These are phyloP conservation scores for Cyberlindnera euphorbiiphila DNA, from an alignment of 805 yeast genomes.

Conservation along the genomic window DNA sequence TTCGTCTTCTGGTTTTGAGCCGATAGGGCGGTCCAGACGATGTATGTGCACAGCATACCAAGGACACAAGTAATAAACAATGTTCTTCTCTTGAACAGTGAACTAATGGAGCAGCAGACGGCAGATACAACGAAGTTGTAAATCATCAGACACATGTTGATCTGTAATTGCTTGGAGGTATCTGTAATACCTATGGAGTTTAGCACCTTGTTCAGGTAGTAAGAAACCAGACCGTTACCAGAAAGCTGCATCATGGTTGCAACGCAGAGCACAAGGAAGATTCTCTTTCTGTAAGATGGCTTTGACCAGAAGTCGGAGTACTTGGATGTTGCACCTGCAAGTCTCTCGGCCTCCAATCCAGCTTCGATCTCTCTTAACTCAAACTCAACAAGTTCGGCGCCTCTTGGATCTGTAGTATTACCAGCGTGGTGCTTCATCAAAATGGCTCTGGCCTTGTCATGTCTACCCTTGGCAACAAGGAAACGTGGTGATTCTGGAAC, in stretches of 20 bases:
- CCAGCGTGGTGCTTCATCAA: constrained; percentile 38
- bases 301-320: constrained; percentile 35
- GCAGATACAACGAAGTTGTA: constrained; percentile 36
- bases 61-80: constrained; percentile 33
- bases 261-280: constrained; percentile 31
- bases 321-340: constrained; percentile 26
- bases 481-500: constrained; percentile 50
- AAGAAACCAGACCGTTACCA: too few species aligned
- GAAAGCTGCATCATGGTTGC: constrained; percentile 38
- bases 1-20: constrained; percentile 39
- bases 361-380: constrained; percentile 38
- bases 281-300: constrained; percentile 37
- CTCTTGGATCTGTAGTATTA: constrained; percentile 23
- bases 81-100: constrained; percentile 33
- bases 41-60: constrained; percentile 34
- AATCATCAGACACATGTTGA: constrained; percentile 46
- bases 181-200: constrained; percentile 48
- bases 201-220: constrained; percentile 46
- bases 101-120: constrained; percentile 22
- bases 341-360: constrained; percentile 38
- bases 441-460: constrained; percentile 39
- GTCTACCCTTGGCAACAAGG: constrained; percentile 36
- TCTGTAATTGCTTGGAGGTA: constrained; percentile 37
- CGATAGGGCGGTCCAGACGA: constrained; percentile 42
- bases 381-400: constrained; percentile 29